Evolutionary conservation across 2,329 filamentous ascomycete species (phyloP).

Genomic region (Colletotrichum trifolii): DNA sequence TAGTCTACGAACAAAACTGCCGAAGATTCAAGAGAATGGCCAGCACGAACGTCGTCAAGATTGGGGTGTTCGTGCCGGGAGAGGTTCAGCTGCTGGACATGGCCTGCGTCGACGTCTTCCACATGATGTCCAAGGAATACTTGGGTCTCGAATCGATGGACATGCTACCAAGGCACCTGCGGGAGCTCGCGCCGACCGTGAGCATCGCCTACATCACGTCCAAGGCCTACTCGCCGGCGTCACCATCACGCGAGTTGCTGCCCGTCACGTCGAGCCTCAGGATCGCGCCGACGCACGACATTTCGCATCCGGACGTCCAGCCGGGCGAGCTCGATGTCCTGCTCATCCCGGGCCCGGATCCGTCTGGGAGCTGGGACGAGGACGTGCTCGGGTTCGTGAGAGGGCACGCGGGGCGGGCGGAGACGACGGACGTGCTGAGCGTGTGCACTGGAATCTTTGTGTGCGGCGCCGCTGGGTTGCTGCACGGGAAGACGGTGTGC

Average conservation of each 20-base stretch:
- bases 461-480: conserved; percentile 60
- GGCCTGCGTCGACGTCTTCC: conserved; percentile 62
- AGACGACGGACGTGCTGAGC: conserved; percentile 59
- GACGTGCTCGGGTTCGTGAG: conserved; percentile 55
- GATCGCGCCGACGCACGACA: conserved; percentile 56
- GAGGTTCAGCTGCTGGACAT: conserved; percentile 61
- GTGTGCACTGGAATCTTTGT: conserved; percentile 63
- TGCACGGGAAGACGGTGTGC: conserved; percentile 57
- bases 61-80: conserved; percentile 63
- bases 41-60: conserved; percentile 46
- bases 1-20: no score
- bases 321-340: conserved; percentile 63
- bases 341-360: conserved; percentile 62
- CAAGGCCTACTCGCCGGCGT: conserved; percentile 43
- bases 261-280: conserved; percentile 53
- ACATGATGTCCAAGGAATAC: conserved; percentile 58
- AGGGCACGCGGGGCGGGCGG: conserved; percentile 48
- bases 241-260: conserved; percentile 41
- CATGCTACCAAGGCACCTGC: conserved; percentile 48
- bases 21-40: conserved; percentile 17
- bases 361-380: conserved; percentile 44
- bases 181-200: conserved; percentile 55
- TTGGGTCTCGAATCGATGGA: conserved; percentile 42
- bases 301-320: conserved; percentile 56
- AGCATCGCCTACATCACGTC: conserved; percentile 59